phyloP scores from a whole-genome alignment of 257 asterid species.

The Solanum peruvianum region DNA sequence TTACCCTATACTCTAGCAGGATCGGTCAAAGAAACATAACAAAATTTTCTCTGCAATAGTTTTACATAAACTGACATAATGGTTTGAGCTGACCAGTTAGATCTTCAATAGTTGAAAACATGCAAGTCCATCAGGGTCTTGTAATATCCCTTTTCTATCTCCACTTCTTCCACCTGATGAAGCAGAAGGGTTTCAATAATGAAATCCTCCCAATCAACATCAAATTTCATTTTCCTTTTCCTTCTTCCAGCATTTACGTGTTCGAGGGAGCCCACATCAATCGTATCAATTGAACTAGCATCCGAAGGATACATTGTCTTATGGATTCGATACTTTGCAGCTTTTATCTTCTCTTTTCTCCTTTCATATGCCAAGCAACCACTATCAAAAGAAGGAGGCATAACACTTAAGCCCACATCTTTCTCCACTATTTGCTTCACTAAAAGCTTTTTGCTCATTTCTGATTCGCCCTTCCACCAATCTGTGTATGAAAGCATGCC shows the following conservation, averaged over 20 bases:
- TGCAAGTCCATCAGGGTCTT: conserved; percentile 58
- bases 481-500: conserved; percentile 30
- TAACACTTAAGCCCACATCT: conserved; percentile 57
- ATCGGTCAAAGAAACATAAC: neutral
- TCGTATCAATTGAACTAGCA: neutral
- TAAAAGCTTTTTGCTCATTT: conserved; percentile 61
- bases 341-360: conserved; percentile 58
- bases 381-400: conserved; percentile 66
- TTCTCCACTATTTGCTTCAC: conserved; percentile 52
- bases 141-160: conserved; percentile 79
- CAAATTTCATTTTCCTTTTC: conserved; percentile 26
- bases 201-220: conserved; percentile 70
- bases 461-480: conserved; percentile 90
- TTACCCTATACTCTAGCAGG: neutral
- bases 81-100: neutral
- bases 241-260: conserved; percentile 21
- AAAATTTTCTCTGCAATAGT: neutral
- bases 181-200: conserved; percentile 80
- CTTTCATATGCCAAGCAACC: conserved; percentile 24
- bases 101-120: conserved; percentile 34
- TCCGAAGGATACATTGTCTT: conserved; percentile 38
- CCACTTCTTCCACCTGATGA: conserved; percentile 62
- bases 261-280: conserved; percentile 1
- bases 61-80: neutral
- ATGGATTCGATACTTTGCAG: conserved; percentile 63